Percentiles rank a stretch among this genome's conserved stretches.
Evolutionary conservation across 495 filamentous ascomycete genomes (phyloP).

Genomic region (Peziza echinospora): DNA sequence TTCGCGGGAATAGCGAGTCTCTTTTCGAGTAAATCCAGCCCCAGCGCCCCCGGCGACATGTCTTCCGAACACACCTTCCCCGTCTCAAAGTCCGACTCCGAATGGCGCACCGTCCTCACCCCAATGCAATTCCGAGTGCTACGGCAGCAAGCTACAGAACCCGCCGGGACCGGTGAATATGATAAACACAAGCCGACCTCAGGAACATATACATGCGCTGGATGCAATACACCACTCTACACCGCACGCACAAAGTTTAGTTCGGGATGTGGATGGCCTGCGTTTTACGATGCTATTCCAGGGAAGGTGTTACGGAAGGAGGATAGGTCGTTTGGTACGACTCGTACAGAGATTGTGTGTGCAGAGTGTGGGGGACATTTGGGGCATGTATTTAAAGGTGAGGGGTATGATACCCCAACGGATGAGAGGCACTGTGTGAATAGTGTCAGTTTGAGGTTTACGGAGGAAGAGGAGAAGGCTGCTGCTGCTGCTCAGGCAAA

Average conservation of each 20-base stretch:
- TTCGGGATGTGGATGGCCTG: slow-evolving; percentile 91
- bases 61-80: too few species aligned
- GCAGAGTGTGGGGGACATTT: slow-evolving; percentile 84
- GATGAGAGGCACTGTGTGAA: slow-evolving; percentile 97
- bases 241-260: slow-evolving; percentile 81
- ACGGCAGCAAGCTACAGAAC: slow-evolving; percentile 76
- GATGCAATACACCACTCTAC: slow-evolving; percentile 73
- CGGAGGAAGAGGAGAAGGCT: slow-evolving; percentile 30
- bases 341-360: slow-evolving; percentile 80
- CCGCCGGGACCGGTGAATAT: slow-evolving; percentile 55
- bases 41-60: too few species aligned
- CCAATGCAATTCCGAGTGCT: slow-evolving; percentile 84
- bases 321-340: slow-evolving; percentile 61
- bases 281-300: slow-evolving; percentile 84
- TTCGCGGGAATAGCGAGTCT: too few species aligned
- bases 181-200: slow-evolving; percentile 56
- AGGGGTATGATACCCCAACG: slow-evolving; percentile 73
- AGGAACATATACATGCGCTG: slow-evolving; percentile 71
- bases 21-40: too few species aligned
- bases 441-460: slow-evolving; percentile 73
- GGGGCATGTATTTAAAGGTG: slow-evolving; percentile 94
- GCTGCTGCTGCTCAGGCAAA: too few species aligned
- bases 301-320: slow-evolving; percentile 65
- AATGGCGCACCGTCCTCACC: slow-evolving; percentile 71
- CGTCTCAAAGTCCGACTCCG: slow-evolving; percentile 51